These are phyloP conservation scores for Gillenia trifoliata DNA, from an alignment of 306 rosid species.

Conservation along the genomic window DNA sequence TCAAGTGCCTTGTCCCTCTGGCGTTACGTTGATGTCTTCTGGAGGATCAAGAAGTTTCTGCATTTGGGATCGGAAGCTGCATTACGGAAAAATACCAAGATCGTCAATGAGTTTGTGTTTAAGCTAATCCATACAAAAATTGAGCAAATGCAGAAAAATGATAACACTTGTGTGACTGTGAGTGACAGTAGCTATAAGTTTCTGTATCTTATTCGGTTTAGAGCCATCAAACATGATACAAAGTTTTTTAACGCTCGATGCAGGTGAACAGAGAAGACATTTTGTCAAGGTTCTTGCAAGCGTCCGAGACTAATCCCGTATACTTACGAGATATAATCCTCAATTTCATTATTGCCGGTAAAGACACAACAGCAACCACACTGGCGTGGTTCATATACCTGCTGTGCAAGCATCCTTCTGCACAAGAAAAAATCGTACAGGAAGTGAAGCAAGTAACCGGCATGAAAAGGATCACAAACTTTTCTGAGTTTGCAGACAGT, in stretches of 20 bases:
- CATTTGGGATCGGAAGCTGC: conserved; percentile 64
- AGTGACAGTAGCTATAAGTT: conserved; percentile 22
- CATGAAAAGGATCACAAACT: conserved; percentile 29
- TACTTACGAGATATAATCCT: conserved; percentile 64
- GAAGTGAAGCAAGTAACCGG: conserved; percentile 53
- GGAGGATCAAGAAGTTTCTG: conserved; percentile 67
- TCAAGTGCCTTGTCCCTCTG: conserved; percentile 50
- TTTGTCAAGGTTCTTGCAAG: conserved; percentile 66
- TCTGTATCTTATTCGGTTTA: conserved; percentile 5
- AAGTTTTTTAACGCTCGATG: conserved; percentile 10
- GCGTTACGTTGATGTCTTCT: conserved; percentile 65
- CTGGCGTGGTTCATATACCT: conserved; percentile 74
- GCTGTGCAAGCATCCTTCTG: conserved; percentile 58
- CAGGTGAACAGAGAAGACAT: conserved; percentile 55
- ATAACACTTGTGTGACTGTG: conserved; percentile 42
- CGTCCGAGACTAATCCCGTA: conserved; percentile 26
- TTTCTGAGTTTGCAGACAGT: conserved; percentile 35
- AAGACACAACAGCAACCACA: conserved; percentile 66
- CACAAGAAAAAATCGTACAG: conserved; percentile 55
- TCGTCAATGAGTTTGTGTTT: conserved; percentile 42
- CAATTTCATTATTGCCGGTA: conserved; percentile 65
- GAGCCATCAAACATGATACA: background rate
- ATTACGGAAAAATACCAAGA: conserved; percentile 31
- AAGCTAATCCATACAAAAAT: conserved; percentile 51
- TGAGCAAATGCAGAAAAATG: conserved; percentile 39